phyloP scores from a whole-genome alignment of 2,329 filamentous ascomycete genomes.

The Aspergillus sp. region DNA sequence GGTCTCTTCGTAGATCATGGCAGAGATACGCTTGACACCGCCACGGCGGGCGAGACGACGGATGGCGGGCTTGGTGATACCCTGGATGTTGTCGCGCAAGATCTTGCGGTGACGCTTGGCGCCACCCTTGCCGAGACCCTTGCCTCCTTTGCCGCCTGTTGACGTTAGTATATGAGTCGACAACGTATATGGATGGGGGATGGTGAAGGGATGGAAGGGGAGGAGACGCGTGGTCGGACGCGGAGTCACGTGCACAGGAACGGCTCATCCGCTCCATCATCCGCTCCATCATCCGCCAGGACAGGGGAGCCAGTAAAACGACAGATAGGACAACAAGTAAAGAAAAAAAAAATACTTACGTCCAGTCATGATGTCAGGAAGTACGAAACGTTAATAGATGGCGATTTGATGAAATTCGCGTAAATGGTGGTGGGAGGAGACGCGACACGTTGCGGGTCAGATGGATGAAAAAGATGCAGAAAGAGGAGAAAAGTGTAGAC shows the following conservation, averaged over 20 bases:
- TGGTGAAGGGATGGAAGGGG: background rate
- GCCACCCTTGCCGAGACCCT: constrained; percentile 96
- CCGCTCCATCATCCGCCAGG: constrained; percentile 6
- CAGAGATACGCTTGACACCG: constrained; percentile 99
- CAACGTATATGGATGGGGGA: no score
- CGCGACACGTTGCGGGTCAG: constrained; percentile 18
- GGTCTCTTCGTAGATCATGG: constrained; percentile 86
- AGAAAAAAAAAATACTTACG: constrained; percentile 30
- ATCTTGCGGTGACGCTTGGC: constrained; percentile 99
- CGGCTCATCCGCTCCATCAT: constrained; percentile 20
- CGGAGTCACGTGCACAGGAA: constrained; percentile 15
- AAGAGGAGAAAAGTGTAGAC: constrained; percentile 13
- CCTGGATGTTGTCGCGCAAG: constrained; percentile 99
- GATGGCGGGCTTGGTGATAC: constrained; percentile 98
- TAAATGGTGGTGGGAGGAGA: constrained; percentile 6
- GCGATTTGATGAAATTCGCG: background rate
- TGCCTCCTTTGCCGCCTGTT: constrained; percentile 88
- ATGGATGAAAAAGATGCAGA: constrained; percentile 13
- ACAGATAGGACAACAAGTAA: no score
- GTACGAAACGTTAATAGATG: constrained; percentile 6
- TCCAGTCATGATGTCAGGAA: constrained; percentile 37
- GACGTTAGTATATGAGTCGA: no score
- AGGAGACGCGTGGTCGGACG: constrained; percentile 3
- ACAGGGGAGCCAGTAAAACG: no score
- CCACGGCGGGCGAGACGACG: constrained; percentile 98